These are phyloP conservation scores for Glycine latifolia DNA, from an alignment of 306 rosid genomes.

Conservation along the genomic window DNA sequence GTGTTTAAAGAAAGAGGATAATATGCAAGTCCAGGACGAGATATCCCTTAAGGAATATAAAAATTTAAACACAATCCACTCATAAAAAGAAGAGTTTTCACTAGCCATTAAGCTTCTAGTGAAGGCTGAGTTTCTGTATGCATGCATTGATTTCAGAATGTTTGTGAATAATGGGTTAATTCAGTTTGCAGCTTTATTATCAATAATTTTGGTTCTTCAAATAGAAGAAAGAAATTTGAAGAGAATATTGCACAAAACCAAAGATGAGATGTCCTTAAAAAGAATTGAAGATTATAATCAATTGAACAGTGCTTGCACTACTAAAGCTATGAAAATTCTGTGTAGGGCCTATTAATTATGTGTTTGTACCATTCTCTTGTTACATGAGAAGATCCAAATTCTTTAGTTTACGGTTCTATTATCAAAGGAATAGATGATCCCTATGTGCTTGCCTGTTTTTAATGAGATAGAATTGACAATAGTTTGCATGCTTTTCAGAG, in stretches of 20 bases:
- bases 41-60: conserved; percentile 17
- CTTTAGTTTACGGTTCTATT: neutral
- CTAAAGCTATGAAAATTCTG: conserved; percentile 21
- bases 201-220: too few species aligned
- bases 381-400: neutral
- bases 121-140: too few species aligned
- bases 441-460: conserved; percentile 12
- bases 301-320: neutral
- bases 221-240: neutral
- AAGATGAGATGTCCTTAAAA: conserved; percentile 9
- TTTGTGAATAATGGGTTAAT: too few species aligned
- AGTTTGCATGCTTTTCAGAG: conserved; percentile 61
- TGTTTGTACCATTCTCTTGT: neutral
- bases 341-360: neutral
- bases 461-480: conserved; percentile 39
- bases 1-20: conserved; percentile 1
- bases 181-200: too few species aligned
- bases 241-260: neutral
- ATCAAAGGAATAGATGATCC: neutral
- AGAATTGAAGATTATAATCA: neutral
- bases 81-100: too few species aligned
- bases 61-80: neutral
- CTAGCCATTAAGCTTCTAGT: too few species aligned
- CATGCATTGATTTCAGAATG: too few species aligned
- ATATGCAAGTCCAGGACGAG: neutral